Evolutionary conservation across 2,329 filamentous ascomycete genomes (phyloP).

Genomic region (Trichoderma afroharzianum): DNA sequence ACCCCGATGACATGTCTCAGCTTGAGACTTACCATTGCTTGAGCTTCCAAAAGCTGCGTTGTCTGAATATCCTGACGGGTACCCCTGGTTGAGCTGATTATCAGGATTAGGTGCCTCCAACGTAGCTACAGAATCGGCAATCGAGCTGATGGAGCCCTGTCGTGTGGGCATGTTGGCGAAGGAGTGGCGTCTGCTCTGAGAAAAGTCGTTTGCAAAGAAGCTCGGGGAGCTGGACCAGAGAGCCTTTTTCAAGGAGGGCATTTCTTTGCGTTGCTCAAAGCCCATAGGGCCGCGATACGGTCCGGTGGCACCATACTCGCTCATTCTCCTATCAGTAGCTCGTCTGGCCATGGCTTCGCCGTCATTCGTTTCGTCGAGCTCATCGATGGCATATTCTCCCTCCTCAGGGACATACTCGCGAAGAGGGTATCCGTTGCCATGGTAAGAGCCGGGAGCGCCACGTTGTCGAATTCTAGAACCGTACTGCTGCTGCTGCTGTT

Average conservation of each 20-base stretch:
- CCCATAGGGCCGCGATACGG: constrained; percentile 47
- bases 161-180: constrained; percentile 68
- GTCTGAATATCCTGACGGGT: constrained; percentile 39
- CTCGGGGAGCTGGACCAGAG: constrained; percentile 71
- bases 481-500: constrained; percentile 50
- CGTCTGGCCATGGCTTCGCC: constrained; percentile 47
- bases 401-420: constrained; percentile 60
- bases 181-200: constrained; percentile 75
- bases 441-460: constrained; percentile 54
- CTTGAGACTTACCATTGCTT: constrained; percentile 39
- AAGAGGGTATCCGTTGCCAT: constrained; percentile 57
- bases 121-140: constrained; percentile 48
- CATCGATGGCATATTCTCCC: constrained; percentile 69
- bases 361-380: constrained; percentile 62
- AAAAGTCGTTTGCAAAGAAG: constrained; percentile 60
- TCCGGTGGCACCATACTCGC: constrained; percentile 49
- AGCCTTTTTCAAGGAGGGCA: constrained; percentile 56
- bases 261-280: constrained; percentile 62
- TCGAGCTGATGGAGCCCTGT: constrained; percentile 60
- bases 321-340: constrained; percentile 51
- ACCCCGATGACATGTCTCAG: constrained; percentile 1
- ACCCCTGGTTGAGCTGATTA: constrained; percentile 42
- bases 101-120: constrained; percentile 47
- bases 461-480: constrained; percentile 54
- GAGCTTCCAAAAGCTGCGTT: constrained; percentile 34